Percentiles rank a stretch among this genome's conserved stretches.
Conservation (phyloP, 75 land plant species). For the Picea sitchensis region DNA sequence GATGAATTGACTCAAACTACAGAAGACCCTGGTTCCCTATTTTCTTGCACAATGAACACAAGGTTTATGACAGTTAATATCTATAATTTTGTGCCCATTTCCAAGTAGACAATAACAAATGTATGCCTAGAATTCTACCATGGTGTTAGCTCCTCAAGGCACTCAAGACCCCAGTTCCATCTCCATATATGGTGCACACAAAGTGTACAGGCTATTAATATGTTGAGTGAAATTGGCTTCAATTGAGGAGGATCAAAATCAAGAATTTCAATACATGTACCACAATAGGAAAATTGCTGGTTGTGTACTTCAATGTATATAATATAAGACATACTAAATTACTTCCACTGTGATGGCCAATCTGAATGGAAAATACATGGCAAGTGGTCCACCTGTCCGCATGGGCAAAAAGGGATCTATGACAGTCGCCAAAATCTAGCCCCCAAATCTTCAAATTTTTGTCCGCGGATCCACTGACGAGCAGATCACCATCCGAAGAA, state of each 20-base stretch:
- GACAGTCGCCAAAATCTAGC: conserved; percentile 99
- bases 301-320: not conserved
- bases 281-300: not conserved
- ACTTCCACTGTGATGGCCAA: not conserved
- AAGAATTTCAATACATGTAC: not conserved
- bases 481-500: conserved; percentile 91
- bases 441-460: conserved; percentile 99
- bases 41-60: not conserved
- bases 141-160: too few relatives aligned
- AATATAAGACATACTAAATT: not conserved
- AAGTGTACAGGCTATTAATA: not conserved
- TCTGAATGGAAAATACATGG: conserved; percentile 11
- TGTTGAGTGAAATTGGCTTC: not conserved
- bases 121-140: not conserved
- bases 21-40: not conserved
- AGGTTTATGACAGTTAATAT: not conserved
- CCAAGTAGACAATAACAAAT: not conserved
- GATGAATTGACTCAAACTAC: conserved; percentile 1
- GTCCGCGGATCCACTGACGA: conserved; percentile 96
- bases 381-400: conserved; percentile 61
- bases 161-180: not conserved
- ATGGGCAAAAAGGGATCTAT: conserved; percentile 97
- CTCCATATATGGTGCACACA: not conserved
- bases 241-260: not conserved
- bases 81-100: not conserved